phyloP scores from a whole-genome alignment of 2,329 filamentous ascomycete species.

The Ramularia endophylla region DNA sequence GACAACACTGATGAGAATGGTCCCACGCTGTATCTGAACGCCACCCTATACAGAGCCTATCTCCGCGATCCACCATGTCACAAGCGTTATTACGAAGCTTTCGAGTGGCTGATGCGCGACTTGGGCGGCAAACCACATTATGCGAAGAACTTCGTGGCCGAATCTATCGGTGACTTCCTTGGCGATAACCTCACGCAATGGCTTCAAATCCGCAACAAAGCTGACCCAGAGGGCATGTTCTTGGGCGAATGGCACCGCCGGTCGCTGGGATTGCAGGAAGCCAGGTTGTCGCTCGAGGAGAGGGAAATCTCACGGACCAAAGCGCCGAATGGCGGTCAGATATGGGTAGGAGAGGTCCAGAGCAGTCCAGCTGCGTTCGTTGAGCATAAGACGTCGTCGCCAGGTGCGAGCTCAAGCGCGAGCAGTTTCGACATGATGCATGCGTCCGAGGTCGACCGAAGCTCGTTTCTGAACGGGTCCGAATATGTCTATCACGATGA shows the following conservation, averaged over 20 bases:
- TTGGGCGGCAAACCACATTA: constrained; percentile 79
- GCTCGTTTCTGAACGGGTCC: constrained; percentile 18
- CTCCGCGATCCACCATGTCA: constrained; percentile 68
- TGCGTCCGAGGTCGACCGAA: constrained; percentile 38
- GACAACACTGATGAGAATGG: constrained; percentile 64
- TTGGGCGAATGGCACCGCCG: constrained; percentile 83
- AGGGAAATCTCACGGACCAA: constrained; percentile 31
- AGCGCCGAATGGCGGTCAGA: constrained; percentile 40
- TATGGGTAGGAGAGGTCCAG: constrained; percentile 30
- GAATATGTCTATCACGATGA: constrained; percentile 21
- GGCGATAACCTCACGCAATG: constrained; percentile 61
- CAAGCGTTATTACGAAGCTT: constrained; percentile 76
- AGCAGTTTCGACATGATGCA: constrained; percentile 44
- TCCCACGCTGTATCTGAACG: constrained; percentile 82
- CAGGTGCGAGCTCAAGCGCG: constrained; percentile 25
- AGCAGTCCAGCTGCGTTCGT: constrained; percentile 17
- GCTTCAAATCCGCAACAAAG: constrained; percentile 60
- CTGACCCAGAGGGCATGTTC: constrained; percentile 80
- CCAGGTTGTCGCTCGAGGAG: constrained; percentile 38
- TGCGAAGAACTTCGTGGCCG: constrained; percentile 80
- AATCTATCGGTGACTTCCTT: constrained; percentile 61
- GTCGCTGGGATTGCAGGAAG: constrained; percentile 47
- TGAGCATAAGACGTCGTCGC: constrained; percentile 24
- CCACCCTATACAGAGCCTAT: constrained; percentile 82
- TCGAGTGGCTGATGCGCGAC: constrained; percentile 86